A percentile compares a stretch with the other conserved stretches of the same genome.
Evolutionary conservation across 2,329 filamentous ascomycete genomes (phyloP).

Genomic region (Trichoderma afroharzianum): DNA sequence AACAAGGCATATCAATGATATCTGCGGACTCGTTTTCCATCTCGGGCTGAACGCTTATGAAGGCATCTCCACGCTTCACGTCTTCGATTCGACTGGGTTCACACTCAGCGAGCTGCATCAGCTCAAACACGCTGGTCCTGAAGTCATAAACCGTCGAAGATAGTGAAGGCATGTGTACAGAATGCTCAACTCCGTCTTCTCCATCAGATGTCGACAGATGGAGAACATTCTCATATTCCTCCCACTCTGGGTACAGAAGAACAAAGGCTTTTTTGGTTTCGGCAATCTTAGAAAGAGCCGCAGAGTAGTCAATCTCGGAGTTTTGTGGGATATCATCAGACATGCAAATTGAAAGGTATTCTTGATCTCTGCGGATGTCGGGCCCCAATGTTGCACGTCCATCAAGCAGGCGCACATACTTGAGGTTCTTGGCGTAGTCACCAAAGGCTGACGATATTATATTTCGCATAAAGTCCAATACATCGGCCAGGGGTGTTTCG

Average conservation of each 20-base stretch:
- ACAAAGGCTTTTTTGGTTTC: neutral
- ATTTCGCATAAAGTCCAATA: neutral
- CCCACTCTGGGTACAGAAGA: slow-evolving; percentile 12
- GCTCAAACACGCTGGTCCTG: neutral
- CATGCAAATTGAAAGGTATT: neutral
- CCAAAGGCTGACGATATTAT: neutral
- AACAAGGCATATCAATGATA: slow-evolving; percentile 18
- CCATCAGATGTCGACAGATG: neutral
- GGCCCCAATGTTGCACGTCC: neutral
- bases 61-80: neutral
- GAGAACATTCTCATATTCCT: neutral
- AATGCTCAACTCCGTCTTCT: neutral
- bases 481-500: neutral
- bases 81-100: neutral
- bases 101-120: slow-evolving; percentile 1
- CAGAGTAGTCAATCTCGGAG: neutral
- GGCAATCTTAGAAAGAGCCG: neutral
- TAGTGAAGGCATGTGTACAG: slow-evolving; percentile 2
- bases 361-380: neutral
- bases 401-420: neutral
- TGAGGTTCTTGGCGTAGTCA: neutral
- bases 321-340: neutral
- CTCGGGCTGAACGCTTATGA: slow-evolving; percentile 21
- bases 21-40: neutral
- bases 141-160: slow-evolving; percentile 5